Evolutionary conservation across 768 basidiomycete genomes (phyloP).

Genomic region (Gyrodon lividus): DNA sequence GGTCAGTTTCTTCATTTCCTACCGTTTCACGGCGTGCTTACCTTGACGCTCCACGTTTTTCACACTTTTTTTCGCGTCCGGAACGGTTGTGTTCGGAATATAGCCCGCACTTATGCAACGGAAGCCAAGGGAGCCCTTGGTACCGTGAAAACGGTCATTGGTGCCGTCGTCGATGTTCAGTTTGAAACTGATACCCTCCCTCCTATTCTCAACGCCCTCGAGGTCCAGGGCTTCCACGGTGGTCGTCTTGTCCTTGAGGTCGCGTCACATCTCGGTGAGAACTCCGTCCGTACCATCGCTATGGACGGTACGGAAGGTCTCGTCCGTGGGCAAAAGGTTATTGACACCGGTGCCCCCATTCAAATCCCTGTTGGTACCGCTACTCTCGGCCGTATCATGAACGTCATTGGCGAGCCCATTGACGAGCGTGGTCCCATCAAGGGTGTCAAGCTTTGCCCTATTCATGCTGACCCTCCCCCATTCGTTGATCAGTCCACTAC

Average conservation of each 20-base stretch:
- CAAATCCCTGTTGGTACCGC: slow-evolving; percentile 92
- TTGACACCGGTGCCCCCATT: slow-evolving; percentile 97
- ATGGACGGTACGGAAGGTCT: slow-evolving; percentile 99
- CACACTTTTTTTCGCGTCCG: background rate
- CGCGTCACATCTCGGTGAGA: slow-evolving; percentile 97
- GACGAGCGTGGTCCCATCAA: slow-evolving; percentile 99
- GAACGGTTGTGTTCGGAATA: slow-evolving; percentile 6
- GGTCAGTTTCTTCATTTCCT: slow-evolving; percentile 41
- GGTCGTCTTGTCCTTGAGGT: slow-evolving; percentile 99
- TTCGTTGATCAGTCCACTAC: slow-evolving; percentile 99
- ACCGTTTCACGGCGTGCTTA: background rate
- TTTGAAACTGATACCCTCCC: slow-evolving; percentile 90
- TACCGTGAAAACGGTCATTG: slow-evolving; percentile 96
- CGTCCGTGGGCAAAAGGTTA: slow-evolving; percentile 95
- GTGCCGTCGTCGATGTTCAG: slow-evolving; percentile 99
- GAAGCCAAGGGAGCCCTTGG: slow-evolving; percentile 76
- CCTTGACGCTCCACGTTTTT: background rate
- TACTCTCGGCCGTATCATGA: slow-evolving; percentile 99
- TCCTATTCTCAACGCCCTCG: slow-evolving; percentile 97
- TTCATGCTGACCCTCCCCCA: slow-evolving; percentile 95
- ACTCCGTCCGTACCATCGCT: slow-evolving; percentile 98
- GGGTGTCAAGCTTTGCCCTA: slow-evolving; percentile 87
- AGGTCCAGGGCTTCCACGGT: slow-evolving; percentile 91
- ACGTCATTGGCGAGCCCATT: slow-evolving; percentile 99
- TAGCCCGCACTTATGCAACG: slow-evolving; percentile 88